Percentiles rank a stretch among this genome's conserved stretches.
Evolutionary conservation across 1,284 basidiomycete species (phyloP).

Genomic region (Cutaneotrichosporon sp.): DNA sequence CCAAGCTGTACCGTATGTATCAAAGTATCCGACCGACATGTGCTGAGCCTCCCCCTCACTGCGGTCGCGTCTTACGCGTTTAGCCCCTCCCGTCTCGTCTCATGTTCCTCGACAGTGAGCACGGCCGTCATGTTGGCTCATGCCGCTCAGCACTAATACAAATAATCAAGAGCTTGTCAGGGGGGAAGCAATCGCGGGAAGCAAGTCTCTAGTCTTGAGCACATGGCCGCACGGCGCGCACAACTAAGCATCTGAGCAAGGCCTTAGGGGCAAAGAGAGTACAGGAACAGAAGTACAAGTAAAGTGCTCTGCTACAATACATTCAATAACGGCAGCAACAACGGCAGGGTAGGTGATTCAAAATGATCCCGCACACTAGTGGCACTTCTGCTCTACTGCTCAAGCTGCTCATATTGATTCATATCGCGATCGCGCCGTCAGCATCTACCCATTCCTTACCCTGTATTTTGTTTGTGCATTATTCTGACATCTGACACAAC

Average conservation of each 20-base stretch:
- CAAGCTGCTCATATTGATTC: not conserved
- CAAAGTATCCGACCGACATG: no score
- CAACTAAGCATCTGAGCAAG: no score
- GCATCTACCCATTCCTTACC: not conserved
- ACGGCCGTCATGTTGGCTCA: not conserved
- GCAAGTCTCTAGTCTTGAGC: not conserved
- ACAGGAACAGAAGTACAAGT: no score
- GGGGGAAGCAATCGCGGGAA: not conserved
- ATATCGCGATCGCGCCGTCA: no score
- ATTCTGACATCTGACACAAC: not conserved
- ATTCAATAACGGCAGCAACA: not conserved
- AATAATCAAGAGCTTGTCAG: not conserved
- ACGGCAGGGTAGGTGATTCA: not conserved
- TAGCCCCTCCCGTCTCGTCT: not conserved
- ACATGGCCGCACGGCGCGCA: constrained; percentile 4
- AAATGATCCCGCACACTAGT: not conserved
- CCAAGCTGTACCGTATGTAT: no score
- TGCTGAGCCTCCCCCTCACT: not conserved
- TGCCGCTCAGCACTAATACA: not conserved
- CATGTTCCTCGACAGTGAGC: not conserved
- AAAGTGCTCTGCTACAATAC: no score
- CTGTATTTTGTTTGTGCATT: not conserved
- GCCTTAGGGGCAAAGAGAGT: no score
- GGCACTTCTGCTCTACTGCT: no score
- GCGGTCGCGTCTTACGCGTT: not conserved